Base-by-base conservation (phyloP, 768 basidiomycete species). In the Atractiella rhizophila region DNA sequence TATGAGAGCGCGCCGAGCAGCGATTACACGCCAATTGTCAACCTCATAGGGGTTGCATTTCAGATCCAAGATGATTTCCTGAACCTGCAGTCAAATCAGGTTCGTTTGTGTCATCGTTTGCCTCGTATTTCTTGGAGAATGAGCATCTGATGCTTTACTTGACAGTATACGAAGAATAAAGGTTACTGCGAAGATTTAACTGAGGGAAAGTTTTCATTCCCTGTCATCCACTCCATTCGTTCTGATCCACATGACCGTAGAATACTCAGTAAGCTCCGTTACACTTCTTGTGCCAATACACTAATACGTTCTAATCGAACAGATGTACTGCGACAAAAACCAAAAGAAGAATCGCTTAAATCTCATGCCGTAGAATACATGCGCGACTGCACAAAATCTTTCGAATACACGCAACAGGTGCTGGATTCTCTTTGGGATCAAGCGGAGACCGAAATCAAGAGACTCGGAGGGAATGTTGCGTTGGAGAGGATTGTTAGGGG, bases 171-270 rank as follows among this genome's bases (percentile, higher is more conserved):
- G 2, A 68, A 69, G 31, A 78, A 65, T 53, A 66, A 66, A 45
- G 63, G 63, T 2, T 88, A 80, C 57, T 79, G 78, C 0, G 86
- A 96, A 59, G 88, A 96, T 55, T 64, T 96, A 12, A 76, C 80
- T 0, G 88, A 94, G 61, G 88, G 88, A 6, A 96, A 96, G 58
- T 96, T 96, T 63, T 86, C 81, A 4, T 96, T 96, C 60, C 86
- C 85, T 0, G 66, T 94, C 25, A 74, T 96, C 1, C 88, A 94
- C 57, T 73, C 77, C 16, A 74, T 94, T 35, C 72, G 76, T 24
- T 68, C 77, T 6, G 71, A 83, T 54, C 65, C 63, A 10, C 66
- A 72, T 1, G 82, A 81, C 58, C 67, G 71, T 26, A 76, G 76
- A 57, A 66, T 96, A 26, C 64, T 91, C 40, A 86, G 85, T 86